Evolutionary conservation across 2,329 filamentous ascomycete genomes (phyloP).

Genomic region (Eutypa lata): DNA sequence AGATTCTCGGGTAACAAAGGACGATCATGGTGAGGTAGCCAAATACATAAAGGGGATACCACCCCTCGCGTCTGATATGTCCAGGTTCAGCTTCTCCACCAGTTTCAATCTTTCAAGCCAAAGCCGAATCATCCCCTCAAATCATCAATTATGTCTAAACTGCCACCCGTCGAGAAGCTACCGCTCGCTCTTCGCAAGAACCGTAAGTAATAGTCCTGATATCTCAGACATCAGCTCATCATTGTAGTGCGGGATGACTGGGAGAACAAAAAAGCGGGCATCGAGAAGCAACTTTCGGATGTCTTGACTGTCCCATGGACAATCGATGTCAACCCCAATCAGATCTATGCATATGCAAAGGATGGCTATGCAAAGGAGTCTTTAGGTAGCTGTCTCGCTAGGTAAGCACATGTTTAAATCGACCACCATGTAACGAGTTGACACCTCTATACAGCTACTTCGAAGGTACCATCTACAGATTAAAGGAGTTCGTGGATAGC

Average conservation of each 20-base stretch:
- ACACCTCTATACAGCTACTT: slow-evolving; percentile 38
- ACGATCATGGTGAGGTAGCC: neutral
- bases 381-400: slow-evolving; percentile 41
- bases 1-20: too few species aligned
- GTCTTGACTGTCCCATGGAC: slow-evolving; percentile 48
- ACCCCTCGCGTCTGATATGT: neutral
- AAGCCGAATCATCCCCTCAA: neutral
- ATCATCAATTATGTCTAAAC: slow-evolving; percentile 30
- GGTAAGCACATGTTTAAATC: slow-evolving; percentile 30
- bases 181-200: slow-evolving; percentile 51
- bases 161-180: slow-evolving; percentile 47
- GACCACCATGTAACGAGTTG: neutral
- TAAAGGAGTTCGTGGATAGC: slow-evolving; percentile 35
- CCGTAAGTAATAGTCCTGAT: slow-evolving; percentile 29
- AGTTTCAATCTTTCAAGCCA: neutral
- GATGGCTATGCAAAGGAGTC: slow-evolving; percentile 39
- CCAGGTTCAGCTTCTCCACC: neutral
- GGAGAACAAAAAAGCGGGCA: slow-evolving; percentile 43
- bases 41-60: neutral
- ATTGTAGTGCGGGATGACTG: slow-evolving; percentile 50
- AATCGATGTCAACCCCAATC: slow-evolving; percentile 43
- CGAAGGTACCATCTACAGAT: slow-evolving; percentile 35
- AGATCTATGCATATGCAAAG: slow-evolving; percentile 45
- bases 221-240: slow-evolving; percentile 6
- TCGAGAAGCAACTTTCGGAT: slow-evolving; percentile 42